These are phyloP conservation scores for Gracilariopsis chorda DNA, from an alignment of 23 red algal species.

Conservation along the genomic window DNA sequence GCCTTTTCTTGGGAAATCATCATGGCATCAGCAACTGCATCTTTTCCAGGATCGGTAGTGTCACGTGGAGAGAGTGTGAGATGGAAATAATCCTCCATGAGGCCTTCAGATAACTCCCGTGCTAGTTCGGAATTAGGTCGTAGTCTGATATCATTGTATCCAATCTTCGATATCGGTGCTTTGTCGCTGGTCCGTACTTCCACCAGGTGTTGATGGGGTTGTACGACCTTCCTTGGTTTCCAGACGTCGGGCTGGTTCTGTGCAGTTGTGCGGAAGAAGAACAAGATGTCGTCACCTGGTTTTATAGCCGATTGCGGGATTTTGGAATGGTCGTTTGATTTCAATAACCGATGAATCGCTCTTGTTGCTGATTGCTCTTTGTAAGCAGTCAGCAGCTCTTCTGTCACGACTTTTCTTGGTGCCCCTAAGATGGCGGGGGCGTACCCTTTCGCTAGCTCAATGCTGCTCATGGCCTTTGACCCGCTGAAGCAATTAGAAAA, in stretches of 20 bases:
- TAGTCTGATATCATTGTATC: slow-evolving; percentile 4
- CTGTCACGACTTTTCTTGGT: not conserved
- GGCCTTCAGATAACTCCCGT: not conserved
- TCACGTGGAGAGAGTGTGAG: too few species aligned
- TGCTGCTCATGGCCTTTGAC: not conserved
- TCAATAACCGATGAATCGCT: slow-evolving; percentile 4
- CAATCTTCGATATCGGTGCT: not conserved
- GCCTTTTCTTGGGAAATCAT: too few species aligned
- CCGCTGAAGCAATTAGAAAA: slow-evolving; percentile 5
- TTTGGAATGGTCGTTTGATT: not conserved
- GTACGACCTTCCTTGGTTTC: too few species aligned
- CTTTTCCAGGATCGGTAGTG: too few species aligned
- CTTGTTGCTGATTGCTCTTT: slow-evolving; percentile 1
- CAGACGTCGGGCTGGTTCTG: not conserved
- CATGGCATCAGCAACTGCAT: not conserved
- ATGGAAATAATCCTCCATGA: not conserved
- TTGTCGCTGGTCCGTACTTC: not conserved
- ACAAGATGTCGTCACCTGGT: not conserved
- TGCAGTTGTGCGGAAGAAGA: not conserved
- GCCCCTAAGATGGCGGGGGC: not conserved
- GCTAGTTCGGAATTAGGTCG: not conserved
- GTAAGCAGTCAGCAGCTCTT: not conserved
- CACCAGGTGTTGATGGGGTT: not conserved
- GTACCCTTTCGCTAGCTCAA: not conserved
- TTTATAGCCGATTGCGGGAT: not conserved